Evolutionary conservation across 1,284 basidiomycete species (phyloP), one percentile per base, ranked within the genome.

Genomic region (Ceratobasidium sp.): DNA sequence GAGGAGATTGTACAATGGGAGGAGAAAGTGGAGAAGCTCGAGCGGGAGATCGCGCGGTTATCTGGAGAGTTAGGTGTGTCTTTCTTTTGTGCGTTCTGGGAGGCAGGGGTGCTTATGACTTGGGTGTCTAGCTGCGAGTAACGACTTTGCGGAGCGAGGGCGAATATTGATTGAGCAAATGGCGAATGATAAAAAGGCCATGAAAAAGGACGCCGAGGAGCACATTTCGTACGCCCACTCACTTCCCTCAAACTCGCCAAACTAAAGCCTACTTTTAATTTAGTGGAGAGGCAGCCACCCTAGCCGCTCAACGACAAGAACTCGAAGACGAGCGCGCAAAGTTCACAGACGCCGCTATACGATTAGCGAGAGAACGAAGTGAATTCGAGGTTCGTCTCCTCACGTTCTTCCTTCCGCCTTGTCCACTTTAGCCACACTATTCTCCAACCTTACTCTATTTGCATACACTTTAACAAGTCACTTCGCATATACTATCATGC

Each of bases 301-400:
- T 67, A 7, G 64, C 58, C 14, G 47, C 58, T 23, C 46, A 73
- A 43, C 84, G 82, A 76, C 81, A 80, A 61, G 85, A 89, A 57
- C 86, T 95, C 7, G 89, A 93, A 63, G 82, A 85, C 11, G 91
- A 95, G 77, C 85, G 90, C 13, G 82, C 83, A 64, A 87, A 87
- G 74, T 88, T 93, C 76, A 88, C 88, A 0, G 87, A 90, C 73
- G 88, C 88, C 13, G 84, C 88, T 14, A 81, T 90, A 21, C 85
- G 84, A 73, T 80, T 95, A 16, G 87, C 87, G 0, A 86, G 87
- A 76, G 92, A 94, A 74, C 87, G 87, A 77, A 85, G 87, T 2
- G 81, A 83, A 4, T 79, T 94, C 6, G 91, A 93, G 86, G 92
- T 92, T 78, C 76, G 78, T 76, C 46, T 21, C 30, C 26, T 50